A percentile compares a stretch with the other conserved stretches of the same genome.
These are phyloP conservation scores for Leccinellum rugosiceps DNA, from an alignment of 768 basidiomycete genomes.

Conservation along the genomic window DNA sequence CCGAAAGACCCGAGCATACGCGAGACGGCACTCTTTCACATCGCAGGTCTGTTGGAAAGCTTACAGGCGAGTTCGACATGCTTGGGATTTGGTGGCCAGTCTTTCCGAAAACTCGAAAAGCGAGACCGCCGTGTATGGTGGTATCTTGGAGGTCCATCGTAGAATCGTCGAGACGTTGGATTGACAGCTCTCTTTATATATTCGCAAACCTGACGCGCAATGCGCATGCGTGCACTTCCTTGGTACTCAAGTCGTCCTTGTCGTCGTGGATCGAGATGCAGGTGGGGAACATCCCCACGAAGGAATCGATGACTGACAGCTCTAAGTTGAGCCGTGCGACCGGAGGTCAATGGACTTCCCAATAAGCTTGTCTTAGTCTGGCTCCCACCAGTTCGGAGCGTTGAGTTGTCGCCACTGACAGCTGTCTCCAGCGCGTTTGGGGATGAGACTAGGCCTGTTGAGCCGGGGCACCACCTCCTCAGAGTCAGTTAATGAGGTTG, in stretches of 20 bases:
- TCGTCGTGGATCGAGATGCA: conserved; percentile 43
- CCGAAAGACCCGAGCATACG: conserved; percentile 57
- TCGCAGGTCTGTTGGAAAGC: conserved; percentile 56
- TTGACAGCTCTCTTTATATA: conserved; percentile 42
- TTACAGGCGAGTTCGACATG: conserved; percentile 73
- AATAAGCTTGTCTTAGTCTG: too few species aligned
- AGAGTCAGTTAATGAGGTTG: too few species aligned
- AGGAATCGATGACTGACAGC: conserved; percentile 29
- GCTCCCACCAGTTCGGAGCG: too few species aligned
- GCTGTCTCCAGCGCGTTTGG: too few species aligned
- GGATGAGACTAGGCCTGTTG: too few species aligned
- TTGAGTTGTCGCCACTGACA: too few species aligned
- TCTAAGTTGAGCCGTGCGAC: conserved; percentile 53
- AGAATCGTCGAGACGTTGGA: background rate
- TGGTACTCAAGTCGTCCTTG: conserved; percentile 25
- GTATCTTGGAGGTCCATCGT: conserved; percentile 62
- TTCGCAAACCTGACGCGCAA: conserved; percentile 74
- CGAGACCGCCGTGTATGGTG: conserved; percentile 50
- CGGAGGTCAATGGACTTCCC: too few species aligned
- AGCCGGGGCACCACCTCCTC: too few species aligned
- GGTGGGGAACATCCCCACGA: conserved; percentile 25
- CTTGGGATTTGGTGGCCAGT: conserved; percentile 85
- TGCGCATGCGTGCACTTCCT: conserved; percentile 60
- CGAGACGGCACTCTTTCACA: conserved; percentile 54
- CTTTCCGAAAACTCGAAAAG: conserved; percentile 65